Conservation (phyloP, 306 rosid genomes). For the Mucuna pruriens region DNA sequence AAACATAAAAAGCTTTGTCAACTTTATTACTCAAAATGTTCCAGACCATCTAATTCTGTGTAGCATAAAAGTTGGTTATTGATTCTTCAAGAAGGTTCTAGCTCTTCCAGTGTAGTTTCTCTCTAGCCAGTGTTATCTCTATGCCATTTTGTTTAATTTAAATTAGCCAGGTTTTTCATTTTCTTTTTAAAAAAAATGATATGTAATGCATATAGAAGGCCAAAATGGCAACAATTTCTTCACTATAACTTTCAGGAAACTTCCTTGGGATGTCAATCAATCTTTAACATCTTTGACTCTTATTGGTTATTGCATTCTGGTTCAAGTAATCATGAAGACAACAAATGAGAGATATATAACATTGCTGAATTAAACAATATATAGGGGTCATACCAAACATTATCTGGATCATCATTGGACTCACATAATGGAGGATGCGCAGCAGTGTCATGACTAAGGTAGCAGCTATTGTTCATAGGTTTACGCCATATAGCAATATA, state of each 20-base stretch:
- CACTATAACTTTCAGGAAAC: neutral
- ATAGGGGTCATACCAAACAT: constrained; percentile 69
- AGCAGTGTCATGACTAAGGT: constrained; percentile 60
- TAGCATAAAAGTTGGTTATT: constrained; percentile 4
- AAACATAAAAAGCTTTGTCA: constrained; percentile 9
- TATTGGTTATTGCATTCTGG: neutral
- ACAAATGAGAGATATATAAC: constrained; percentile 9
- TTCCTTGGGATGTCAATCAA: constrained; percentile 6
- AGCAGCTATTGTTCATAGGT: constrained; percentile 82
- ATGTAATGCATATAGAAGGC: constrained; percentile 18
- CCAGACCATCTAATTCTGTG: constrained; percentile 16
- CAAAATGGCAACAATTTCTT: neutral
- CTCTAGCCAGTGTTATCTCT: neutral
- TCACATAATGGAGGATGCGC: constrained; percentile 77
- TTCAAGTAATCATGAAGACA: constrained; percentile 31
- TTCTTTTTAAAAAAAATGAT: no score
- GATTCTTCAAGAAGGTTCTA: constrained; percentile 24
- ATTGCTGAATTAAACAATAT: constrained; percentile 13
- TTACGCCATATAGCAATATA: constrained; percentile 89
- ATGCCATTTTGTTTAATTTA: neutral
- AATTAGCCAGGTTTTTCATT: neutral
- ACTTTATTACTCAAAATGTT: constrained; percentile 14
- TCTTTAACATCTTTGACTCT: constrained; percentile 18
- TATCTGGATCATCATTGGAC: constrained; percentile 75
- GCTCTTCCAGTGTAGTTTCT: neutral